Evolutionary conservation across 148 eudicot species (phyloP), one percentile per base, ranked within the genome.

Genomic region (Dysphania ambrosioides): DNA sequence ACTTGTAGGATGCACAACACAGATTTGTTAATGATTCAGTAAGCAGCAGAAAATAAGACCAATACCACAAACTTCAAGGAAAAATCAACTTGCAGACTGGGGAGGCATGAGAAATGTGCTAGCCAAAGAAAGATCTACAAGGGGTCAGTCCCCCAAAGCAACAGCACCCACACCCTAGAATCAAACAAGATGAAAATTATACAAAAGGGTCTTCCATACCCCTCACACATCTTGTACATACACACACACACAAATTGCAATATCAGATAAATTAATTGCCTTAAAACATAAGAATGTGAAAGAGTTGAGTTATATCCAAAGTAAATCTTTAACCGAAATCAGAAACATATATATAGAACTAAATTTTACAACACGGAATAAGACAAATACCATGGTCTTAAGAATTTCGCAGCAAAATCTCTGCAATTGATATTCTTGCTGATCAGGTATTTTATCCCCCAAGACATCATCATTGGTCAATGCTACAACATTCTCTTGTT

Each of bases 391-490:
- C 86, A 56, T 70, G 44, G 75, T 65, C 81, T 88, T 91, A 73
- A 96, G 82, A 67, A 84, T 74, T 41, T 87, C 89, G 78, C 85
- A 88, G 85, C 97, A 90, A 73, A 89, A 87, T 77, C 83, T 89
- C 70, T 87, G 86, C 72, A 96, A 47, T 29, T 79, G 78, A 26
- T 78, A 73, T 83, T 96, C 94, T 79, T 96, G 99, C 24, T 85
- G 90, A 27, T 70, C 73, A 47, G 99, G 97, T 71, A 96, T 85
- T 63, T 81, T 81, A 78, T 96, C 97, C 77, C 99, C 99, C 85
- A 96, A 80, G 69, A 96, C 81, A 71, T 96, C 99, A 79, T 96
- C 99, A 82, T 88, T 92, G 70, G 94, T 87, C 94, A 92, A 81
- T 42, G 78, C 78, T 40, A 78, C 73, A 59, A 67, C 77, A 49